Evolutionary conservation across 2,329 filamentous ascomycete species (phyloP).

Genomic region (Pseudocercospora eumusae): DNA sequence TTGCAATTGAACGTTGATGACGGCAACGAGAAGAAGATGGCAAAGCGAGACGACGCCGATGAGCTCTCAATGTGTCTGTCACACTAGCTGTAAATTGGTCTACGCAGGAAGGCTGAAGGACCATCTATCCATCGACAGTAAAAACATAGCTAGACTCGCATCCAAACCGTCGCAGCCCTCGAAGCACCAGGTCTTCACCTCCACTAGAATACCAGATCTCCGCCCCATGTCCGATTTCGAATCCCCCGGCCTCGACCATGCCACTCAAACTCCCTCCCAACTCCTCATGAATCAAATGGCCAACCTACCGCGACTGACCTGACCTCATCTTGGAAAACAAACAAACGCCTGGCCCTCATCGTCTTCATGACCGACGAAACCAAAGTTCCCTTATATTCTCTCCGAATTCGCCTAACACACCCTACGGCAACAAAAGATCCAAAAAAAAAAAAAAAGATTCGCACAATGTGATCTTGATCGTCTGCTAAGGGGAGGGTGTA

Average conservation of each 20-base stretch:
- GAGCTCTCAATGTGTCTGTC: slow-evolving; percentile 65
- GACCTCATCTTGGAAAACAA: slow-evolving; percentile 67
- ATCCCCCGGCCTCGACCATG: slow-evolving; percentile 50
- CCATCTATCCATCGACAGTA: slow-evolving; percentile 60
- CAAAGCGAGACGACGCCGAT: slow-evolving; percentile 23
- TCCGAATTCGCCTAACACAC: slow-evolving; percentile 50
- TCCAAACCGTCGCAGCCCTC: slow-evolving; percentile 60
- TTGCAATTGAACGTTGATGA: not conserved
- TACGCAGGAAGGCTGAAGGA: slow-evolving; percentile 52
- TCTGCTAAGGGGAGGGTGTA: slow-evolving; percentile 46
- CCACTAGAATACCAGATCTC: no score
- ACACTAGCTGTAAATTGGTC: slow-evolving; percentile 62
- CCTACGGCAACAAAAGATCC: slow-evolving; percentile 43
- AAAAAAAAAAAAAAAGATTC: no score
- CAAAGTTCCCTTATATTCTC: slow-evolving; percentile 76
- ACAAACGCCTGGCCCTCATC: slow-evolving; percentile 70
- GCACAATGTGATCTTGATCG: slow-evolving; percentile 48
- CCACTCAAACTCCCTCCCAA: slow-evolving; percentile 33
- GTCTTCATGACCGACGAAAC: slow-evolving; percentile 79
- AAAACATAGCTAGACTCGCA: slow-evolving; percentile 62
- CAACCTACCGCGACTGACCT: slow-evolving; percentile 72
- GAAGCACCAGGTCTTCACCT: no score
- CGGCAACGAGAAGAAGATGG: not conserved
- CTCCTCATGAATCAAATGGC: slow-evolving; percentile 67
- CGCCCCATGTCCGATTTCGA: slow-evolving; percentile 50